Base-by-base conservation (phyloP, 1,284 basidiomycete species). In the Cystobasidium sp. region DNA sequence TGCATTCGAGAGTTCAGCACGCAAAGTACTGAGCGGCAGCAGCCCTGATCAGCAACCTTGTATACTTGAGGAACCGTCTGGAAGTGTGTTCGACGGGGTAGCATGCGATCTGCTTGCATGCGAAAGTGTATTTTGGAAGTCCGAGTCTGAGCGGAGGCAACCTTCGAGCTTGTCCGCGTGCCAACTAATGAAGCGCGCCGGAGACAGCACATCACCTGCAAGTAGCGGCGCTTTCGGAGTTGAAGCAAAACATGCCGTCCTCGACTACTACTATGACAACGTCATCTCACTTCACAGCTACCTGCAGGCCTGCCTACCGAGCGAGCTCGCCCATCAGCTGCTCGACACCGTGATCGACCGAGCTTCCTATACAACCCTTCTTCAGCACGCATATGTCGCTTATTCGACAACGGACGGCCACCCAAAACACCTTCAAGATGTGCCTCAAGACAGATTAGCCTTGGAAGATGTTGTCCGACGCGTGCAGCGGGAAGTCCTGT, bases 211-310 rank as follows among this genome's bases (percentile, higher is more conserved):
- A 12, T 7, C 43, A 20, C 12, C 46, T 31, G 22, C 56, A 16
- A 43, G 56, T 12, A 52, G 24, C 39, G 24, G 18, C 39, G 53
- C 44, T 12, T n/a, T 6, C 10, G 31, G 16, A 41, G 22, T 12
- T 16, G 46, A 7, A 16, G 22, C 44, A 31, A 44, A 31, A 22
- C 70, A 65, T 20, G 41, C 70, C 24, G 70, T 73, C 20, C 70
- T 73, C 12, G 41, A 31, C 37, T 39, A 62, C 70, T 73, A 66
- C 43, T 73, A 73, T 47, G 43, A 65, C 10, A 12, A 73, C n/a
- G 52, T 73, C 6, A 2, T 58, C 46, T 52, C 62, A 8, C 63
- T 73, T 3, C 31, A 66, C n/a, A 43, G 44, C 6, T 73, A 73
- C 43, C 62, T 66, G 22, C 10, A 12, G n/a, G 14, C 51, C 22